These are phyloP conservation scores for Lasiosphaeria hispida DNA, from an alignment of 495 filamentous ascomycete genomes.

Conservation along the genomic window DNA sequence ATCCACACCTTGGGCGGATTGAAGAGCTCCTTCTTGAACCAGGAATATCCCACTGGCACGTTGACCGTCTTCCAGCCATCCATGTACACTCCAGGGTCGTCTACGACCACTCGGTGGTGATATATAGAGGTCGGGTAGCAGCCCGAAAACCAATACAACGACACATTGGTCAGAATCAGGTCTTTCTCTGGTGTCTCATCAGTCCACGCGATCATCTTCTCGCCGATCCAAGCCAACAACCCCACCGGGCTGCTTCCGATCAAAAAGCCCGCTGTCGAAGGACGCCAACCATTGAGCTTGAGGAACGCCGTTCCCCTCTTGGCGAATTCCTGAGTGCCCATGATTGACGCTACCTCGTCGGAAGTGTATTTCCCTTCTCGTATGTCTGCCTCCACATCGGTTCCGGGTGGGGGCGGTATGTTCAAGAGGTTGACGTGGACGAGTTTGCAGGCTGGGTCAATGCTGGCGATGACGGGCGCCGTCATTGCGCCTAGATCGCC, in stretches of 20 bases:
- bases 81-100: background rate
- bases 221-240: constrained; percentile 3
- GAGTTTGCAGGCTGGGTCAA: background rate
- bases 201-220: constrained; percentile 1
- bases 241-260: background rate
- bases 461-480: background rate
- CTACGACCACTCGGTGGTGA: background rate
- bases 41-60: constrained; percentile 5
- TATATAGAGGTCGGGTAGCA: constrained; percentile 3
- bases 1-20: constrained; percentile 6
- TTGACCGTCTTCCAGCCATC: background rate
- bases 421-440: constrained; percentile 1
- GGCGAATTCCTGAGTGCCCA: background rate
- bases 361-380: background rate
- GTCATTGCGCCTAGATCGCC: background rate
- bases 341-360: background rate
- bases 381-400: constrained; percentile 1
- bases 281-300: background rate
- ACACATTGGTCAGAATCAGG: constrained; percentile 1
- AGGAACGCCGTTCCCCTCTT: background rate
- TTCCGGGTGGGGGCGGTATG: background rate
- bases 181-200: background rate
- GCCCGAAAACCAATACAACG: constrained; percentile 7
- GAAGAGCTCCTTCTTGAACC: constrained; percentile 2
- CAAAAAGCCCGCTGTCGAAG: constrained; percentile 1